Percentiles rank a stretch among this genome's conserved stretches.
Evolutionary conservation across 345 rosid species (phyloP).

Genomic region (Pugionium dolabratum): DNA sequence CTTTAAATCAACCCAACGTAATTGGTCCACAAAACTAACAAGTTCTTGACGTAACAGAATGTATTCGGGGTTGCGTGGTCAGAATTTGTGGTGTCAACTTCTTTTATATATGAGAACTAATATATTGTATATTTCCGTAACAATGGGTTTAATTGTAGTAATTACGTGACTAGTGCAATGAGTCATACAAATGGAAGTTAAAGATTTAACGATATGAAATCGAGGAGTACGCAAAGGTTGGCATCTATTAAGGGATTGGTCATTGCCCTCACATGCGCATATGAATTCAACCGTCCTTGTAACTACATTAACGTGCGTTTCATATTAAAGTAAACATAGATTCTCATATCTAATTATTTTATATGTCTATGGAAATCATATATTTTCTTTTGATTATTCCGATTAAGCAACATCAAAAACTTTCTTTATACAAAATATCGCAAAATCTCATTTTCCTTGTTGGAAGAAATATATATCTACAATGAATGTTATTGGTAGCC

Average conservation of each 20-base stretch:
- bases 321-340: slow-evolving; percentile 38
- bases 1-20: too few relatives aligned
- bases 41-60: slow-evolving; percentile 1
- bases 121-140: slow-evolving; percentile 12
- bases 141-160: neutral
- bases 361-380: slow-evolving; percentile 14
- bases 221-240: slow-evolving; percentile 43
- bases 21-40: neutral
- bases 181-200: slow-evolving; percentile 2
- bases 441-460: neutral
- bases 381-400: slow-evolving; percentile 5
- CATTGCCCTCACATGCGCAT: slow-evolving; percentile 55
- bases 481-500: neutral
- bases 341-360: neutral
- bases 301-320: slow-evolving; percentile 49
- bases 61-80: slow-evolving; percentile 13
- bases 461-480: neutral
- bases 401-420: neutral
- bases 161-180: slow-evolving; percentile 26
- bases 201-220: slow-evolving; percentile 8
- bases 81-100: neutral
- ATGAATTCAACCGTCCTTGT: slow-evolving; percentile 44
- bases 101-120: neutral
- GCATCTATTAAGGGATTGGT: slow-evolving; percentile 49
- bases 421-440: slow-evolving; percentile 10